phyloP scores from a whole-genome alignment of 345 rosid species.

The Combretum micranthum region DNA sequence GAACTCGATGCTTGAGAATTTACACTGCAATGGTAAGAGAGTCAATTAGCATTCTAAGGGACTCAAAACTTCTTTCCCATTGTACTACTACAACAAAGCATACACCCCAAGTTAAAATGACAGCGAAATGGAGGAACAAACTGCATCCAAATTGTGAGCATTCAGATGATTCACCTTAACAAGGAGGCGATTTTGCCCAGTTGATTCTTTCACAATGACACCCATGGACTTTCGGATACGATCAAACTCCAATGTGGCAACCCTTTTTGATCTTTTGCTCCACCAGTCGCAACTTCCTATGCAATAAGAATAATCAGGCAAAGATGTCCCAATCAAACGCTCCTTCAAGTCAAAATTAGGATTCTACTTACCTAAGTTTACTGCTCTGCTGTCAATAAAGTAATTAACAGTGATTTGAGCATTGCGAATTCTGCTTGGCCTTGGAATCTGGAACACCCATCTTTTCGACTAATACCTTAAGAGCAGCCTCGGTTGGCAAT shows the following conservation, averaged over 20 bases:
- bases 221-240: constrained; percentile 86
- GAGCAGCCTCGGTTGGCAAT: constrained; percentile 96
- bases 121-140: too few relatives aligned
- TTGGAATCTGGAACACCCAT: constrained; percentile 72
- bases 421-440: constrained; percentile 38
- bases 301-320: constrained; percentile 3
- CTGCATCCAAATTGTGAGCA: too few relatives aligned
- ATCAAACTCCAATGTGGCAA: constrained; percentile 89
- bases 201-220: constrained; percentile 62
- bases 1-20: too few relatives aligned
- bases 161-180: constrained; percentile 54
- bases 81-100: too few relatives aligned
- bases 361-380: constrained; percentile 50
- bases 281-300: constrained; percentile 81
- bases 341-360: background rate
- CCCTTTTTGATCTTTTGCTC: constrained; percentile 55
- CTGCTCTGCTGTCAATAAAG: constrained; percentile 51
- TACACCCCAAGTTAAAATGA: too few relatives aligned
- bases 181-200: constrained; percentile 65
- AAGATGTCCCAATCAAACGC: constrained; percentile 2
- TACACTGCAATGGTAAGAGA: too few relatives aligned
- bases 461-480: constrained; percentile 86
- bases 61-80: too few relatives aligned
- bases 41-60: too few relatives aligned
- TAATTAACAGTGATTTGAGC: constrained; percentile 44